phyloP scores from a whole-genome alignment of 257 asterid genomes.

The Datura wrightii region DNA sequence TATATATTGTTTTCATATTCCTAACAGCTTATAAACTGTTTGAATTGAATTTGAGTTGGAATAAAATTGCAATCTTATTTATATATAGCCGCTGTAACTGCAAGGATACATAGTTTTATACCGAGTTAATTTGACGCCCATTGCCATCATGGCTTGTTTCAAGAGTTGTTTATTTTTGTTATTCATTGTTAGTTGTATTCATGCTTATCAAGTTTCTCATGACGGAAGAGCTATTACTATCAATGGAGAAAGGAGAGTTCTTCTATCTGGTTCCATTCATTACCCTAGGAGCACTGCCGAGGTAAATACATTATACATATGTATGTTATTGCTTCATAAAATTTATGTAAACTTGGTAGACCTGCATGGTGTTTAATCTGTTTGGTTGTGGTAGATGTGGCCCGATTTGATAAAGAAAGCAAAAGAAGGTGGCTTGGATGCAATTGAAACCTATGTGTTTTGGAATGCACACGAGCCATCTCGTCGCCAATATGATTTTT shows the following conservation, averaged over 20 bases:
- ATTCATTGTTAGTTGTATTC: not conserved
- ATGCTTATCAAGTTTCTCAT: slow-evolving; percentile 48
- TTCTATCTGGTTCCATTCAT: slow-evolving; percentile 76
- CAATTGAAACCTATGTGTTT: slow-evolving; percentile 78
- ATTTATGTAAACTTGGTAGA: not conserved
- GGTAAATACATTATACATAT: slow-evolving; percentile 35
- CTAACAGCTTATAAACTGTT: too few relatives aligned
- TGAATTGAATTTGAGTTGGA: too few relatives aligned
- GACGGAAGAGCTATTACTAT: slow-evolving; percentile 71
- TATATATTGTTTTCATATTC: too few relatives aligned
- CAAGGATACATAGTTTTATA: too few relatives aligned
- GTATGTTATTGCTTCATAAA: not conserved
- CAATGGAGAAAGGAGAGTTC: slow-evolving; percentile 56
- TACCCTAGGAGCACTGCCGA: slow-evolving; percentile 76
- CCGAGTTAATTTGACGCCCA: not conserved
- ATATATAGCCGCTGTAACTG: too few relatives aligned
- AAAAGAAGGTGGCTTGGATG: slow-evolving; percentile 76
- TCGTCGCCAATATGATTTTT: slow-evolving; percentile 68
- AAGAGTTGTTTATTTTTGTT: not conserved
- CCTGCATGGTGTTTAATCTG: too few relatives aligned
- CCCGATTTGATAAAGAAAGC: slow-evolving; percentile 75
- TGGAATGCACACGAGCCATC: slow-evolving; percentile 86
- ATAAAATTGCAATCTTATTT: too few relatives aligned
- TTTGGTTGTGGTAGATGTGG: slow-evolving; percentile 65
- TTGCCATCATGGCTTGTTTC: not conserved